Percentiles rank a stretch among this genome's conserved stretches.
Conservation (phyloP, 1,284 basidiomycete species). For the Ganoderma resinaceum region DNA sequence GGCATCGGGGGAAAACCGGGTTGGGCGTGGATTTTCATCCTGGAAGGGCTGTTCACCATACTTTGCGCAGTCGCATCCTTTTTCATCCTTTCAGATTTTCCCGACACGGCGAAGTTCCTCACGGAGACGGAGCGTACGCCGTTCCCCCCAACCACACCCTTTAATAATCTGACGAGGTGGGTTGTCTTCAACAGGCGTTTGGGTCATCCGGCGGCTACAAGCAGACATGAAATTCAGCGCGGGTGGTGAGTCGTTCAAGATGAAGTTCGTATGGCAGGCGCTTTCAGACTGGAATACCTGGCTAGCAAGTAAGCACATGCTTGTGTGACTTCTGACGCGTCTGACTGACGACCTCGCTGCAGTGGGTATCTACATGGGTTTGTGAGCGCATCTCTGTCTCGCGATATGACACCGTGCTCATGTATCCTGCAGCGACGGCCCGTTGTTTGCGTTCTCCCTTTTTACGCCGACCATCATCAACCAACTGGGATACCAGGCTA, state of each 20-base stretch:
- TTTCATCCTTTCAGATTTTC: constrained; percentile 66
- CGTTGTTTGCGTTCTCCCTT: constrained; percentile 60
- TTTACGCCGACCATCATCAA: constrained; percentile 63
- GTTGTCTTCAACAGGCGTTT: constrained; percentile 42
- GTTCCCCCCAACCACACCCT: not conserved
- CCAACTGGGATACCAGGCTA: constrained; percentile 57
- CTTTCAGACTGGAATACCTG: constrained; percentile 62
- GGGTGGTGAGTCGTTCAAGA: constrained; percentile 56
- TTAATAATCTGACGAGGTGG: not conserved
- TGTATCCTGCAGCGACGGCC: constrained; percentile 46
- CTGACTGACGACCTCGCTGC: constrained; percentile 6
- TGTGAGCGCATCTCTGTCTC: constrained; percentile 37
- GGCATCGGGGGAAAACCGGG: constrained; percentile 67
- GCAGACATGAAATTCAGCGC: constrained; percentile 55
- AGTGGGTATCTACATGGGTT: constrained; percentile 59
- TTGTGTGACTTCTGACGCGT: not conserved
- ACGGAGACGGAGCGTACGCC: constrained; percentile 53
- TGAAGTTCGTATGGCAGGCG: constrained; percentile 53
- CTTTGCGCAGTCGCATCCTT: constrained; percentile 56
- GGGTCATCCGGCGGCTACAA: constrained; percentile 55
- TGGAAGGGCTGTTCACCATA: constrained; percentile 78
- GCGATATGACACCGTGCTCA: not conserved
- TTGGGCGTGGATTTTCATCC: constrained; percentile 78
- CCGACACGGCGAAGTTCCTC: constrained; percentile 65
- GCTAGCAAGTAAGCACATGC: constrained; percentile 46